A percentile compares a stretch with the other conserved stretches of the same genome.
These are phyloP conservation scores for Pythium oligandrum DNA, from an alignment of 352 stramenopile genomes.

Conservation along the genomic window DNA sequence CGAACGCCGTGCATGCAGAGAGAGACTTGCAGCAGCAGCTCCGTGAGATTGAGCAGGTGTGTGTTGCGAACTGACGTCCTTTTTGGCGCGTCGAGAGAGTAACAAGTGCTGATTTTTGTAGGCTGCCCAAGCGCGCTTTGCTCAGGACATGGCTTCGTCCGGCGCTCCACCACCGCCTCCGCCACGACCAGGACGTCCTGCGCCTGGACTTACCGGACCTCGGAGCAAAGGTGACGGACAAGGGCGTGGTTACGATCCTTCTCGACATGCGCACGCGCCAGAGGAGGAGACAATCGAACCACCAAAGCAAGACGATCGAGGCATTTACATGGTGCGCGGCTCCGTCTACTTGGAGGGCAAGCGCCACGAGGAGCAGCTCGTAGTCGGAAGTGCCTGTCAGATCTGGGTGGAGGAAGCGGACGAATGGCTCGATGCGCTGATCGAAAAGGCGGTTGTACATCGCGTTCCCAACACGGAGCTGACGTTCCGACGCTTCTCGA, in stretches of 20 bases:
- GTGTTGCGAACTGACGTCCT: not conserved
- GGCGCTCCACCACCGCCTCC: constrained; percentile 33
- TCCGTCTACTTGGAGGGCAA: constrained; percentile 81
- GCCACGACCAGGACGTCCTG: constrained; percentile 9
- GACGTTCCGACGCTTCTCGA: constrained; percentile 49
- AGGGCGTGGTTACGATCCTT: not conserved
- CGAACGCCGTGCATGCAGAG: constrained; percentile 46
- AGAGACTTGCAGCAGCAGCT: constrained; percentile 63
- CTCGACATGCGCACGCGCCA: constrained; percentile 7
- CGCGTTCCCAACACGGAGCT: constrained; percentile 66
- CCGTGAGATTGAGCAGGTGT: constrained; percentile 60
- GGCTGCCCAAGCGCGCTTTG: constrained; percentile 52
- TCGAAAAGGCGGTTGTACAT: constrained; percentile 54
- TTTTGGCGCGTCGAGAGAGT: too few relatives aligned
- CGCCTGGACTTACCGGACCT: constrained; percentile 4
- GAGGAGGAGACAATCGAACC: constrained; percentile 22
- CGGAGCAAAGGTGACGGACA: not conserved
- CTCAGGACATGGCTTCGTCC: constrained; percentile 39
- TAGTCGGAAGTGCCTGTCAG: constrained; percentile 67
- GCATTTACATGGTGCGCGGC: constrained; percentile 63
- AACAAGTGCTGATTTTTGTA: not conserved
- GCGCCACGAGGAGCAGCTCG: constrained; percentile 61
- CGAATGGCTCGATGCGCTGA: constrained; percentile 69
- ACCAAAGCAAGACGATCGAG: constrained; percentile 51
- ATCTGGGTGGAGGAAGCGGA: constrained; percentile 77